Evolutionary conservation across 129 eudicot genomes (phyloP).

Genomic region (Solidago caesia): DNA sequence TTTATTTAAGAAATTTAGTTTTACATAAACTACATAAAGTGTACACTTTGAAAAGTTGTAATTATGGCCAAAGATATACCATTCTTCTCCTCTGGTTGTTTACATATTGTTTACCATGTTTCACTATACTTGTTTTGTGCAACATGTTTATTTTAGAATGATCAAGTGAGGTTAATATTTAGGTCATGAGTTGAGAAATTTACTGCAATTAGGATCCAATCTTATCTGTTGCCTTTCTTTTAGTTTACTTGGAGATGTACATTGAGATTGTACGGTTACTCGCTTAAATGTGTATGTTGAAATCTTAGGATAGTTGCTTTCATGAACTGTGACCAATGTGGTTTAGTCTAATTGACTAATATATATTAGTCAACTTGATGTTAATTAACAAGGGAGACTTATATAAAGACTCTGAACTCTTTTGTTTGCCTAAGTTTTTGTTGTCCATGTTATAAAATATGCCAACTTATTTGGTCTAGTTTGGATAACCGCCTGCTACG

Average conservation of each 20-base stretch:
- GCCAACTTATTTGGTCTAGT: not conserved
- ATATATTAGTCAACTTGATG: not conserved
- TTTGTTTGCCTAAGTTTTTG: not conserved
- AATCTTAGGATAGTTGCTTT: not conserved
- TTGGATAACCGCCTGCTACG: not conserved
- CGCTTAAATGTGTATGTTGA: not conserved
- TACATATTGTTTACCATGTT: not conserved
- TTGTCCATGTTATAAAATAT: not conserved
- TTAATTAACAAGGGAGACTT: not conserved
- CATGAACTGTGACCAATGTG: not conserved
- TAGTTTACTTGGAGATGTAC: not conserved
- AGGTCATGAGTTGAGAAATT: conserved; percentile 13
- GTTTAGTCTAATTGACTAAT: not conserved
- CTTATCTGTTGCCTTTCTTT: not conserved
- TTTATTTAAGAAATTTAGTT: too few relatives aligned
- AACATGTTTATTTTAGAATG: not conserved
- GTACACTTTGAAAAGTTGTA: too few relatives aligned
- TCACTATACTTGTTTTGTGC: not conserved
- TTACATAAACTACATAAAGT: too few relatives aligned
- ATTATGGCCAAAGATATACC: too few relatives aligned
- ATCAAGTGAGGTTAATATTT: conserved; percentile 16
- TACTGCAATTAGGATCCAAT: not conserved
- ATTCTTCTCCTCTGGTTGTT: too few relatives aligned
- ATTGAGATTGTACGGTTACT: not conserved
- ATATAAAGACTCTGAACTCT: not conserved